These are phyloP conservation scores for Grammothele lineata DNA, from an alignment of 768 basidiomycete species.

Conservation along the genomic window DNA sequence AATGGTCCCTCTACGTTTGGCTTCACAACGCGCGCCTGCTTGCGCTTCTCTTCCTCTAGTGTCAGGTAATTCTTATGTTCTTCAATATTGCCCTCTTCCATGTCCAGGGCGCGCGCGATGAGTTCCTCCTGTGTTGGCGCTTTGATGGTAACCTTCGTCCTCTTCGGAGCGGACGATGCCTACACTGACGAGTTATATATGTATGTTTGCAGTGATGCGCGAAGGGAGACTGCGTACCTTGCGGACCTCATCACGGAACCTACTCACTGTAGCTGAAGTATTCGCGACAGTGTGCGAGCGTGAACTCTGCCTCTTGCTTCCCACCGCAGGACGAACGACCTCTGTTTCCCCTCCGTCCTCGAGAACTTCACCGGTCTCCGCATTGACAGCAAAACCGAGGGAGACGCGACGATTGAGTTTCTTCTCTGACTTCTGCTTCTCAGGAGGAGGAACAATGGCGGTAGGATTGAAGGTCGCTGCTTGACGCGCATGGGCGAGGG, in stretches of 20 bases:
- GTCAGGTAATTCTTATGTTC: conserved; percentile 78
- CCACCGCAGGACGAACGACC: neutral
- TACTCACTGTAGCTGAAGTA: conserved; percentile 59
- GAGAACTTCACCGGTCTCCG: conserved; percentile 58
- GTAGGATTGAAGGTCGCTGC: conserved; percentile 66
- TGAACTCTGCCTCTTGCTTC: conserved; percentile 50
- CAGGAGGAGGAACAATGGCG: conserved; percentile 24
- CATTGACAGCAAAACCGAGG: conserved; percentile 49
- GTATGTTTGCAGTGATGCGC: neutral
- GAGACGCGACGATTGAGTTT: conserved; percentile 47
- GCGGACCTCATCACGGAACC: conserved; percentile 61
- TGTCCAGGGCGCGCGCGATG: conserved; percentile 77
- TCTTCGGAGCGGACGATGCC: conserved; percentile 52
- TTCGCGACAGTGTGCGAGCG: conserved; percentile 69
- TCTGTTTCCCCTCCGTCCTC: conserved; percentile 20
- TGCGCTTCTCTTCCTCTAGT: conserved; percentile 79
- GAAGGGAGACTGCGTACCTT: conserved; percentile 32
- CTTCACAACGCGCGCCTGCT: conserved; percentile 58
- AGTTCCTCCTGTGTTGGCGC: conserved; percentile 77
- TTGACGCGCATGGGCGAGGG: conserved; percentile 62
- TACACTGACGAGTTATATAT: neutral
- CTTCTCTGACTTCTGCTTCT: conserved; percentile 14
- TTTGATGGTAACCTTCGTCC: conserved; percentile 47
- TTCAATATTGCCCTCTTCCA: conserved; percentile 78
- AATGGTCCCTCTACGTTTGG: conserved; percentile 61